Evolutionary conservation across 2,329 filamentous ascomycete species (phyloP).

Genomic region (Amylocarpus encephaloides): DNA sequence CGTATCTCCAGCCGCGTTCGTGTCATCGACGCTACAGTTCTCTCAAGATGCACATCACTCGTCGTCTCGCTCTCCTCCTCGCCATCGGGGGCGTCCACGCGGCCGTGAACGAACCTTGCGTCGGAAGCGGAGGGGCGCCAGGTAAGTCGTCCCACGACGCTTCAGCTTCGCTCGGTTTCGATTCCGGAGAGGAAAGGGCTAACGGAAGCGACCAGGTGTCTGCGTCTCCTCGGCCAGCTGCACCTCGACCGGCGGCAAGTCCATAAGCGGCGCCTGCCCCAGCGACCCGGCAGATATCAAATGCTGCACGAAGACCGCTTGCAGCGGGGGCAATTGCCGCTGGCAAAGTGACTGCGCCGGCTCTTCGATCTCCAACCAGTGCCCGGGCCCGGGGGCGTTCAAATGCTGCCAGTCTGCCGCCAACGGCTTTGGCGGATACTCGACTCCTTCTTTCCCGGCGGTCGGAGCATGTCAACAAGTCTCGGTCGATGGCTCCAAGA

Average conservation of each 20-base stretch:
- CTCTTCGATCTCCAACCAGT: not conserved
- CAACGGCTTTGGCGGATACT: not conserved
- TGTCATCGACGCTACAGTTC: not conserved
- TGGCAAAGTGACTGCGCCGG: not conserved
- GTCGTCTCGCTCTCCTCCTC: not conserved
- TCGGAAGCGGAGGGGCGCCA: not conserved
- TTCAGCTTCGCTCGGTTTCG: not conserved
- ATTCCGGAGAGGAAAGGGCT: not conserved
- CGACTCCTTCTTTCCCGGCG: not conserved
- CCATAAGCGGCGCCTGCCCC: not conserved
- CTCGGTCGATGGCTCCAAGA: slow-evolving; percentile 1
- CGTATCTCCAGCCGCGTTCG: not conserved
- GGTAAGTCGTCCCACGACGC: not conserved
- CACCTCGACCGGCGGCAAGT: not conserved
- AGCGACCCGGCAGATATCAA: not conserved
- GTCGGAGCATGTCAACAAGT: slow-evolving; percentile 1
- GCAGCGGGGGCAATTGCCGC: not conserved
- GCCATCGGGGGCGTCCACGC: not conserved
- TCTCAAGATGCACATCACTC: not conserved
- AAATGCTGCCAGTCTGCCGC: slow-evolving; percentile 1
- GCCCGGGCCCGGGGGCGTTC: not conserved
- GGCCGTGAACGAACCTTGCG: slow-evolving; percentile 1
- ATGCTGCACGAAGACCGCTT: slow-evolving; percentile 2
- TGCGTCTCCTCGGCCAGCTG: not conserved
- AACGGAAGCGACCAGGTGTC: not conserved